A percentile compares a stretch with the other conserved stretches of the same genome.
phyloP scores from a whole-genome alignment of 2,329 filamentous ascomycete genomes.

The Pseudocercospora macadamiae region DNA sequence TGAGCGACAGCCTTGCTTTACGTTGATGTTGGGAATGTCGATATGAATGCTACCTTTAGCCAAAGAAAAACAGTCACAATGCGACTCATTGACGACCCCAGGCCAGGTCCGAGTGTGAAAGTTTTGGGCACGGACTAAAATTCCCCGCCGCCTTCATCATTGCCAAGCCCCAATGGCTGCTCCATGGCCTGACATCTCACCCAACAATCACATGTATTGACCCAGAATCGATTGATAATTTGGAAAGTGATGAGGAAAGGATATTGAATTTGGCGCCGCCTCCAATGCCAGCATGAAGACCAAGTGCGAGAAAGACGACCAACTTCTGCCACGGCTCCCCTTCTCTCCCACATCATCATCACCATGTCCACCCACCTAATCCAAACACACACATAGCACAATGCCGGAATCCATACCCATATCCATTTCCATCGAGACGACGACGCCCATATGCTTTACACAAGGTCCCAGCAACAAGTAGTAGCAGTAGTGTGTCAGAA shows the following conservation, averaged over 20 bases:
- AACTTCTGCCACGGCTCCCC: background rate
- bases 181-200: background rate
- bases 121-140: too few relatives aligned
- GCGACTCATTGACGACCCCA: too few relatives aligned
- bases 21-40: too few relatives aligned
- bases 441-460: too few relatives aligned
- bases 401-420: constrained; percentile 2
- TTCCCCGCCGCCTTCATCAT: too few relatives aligned
- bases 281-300: background rate
- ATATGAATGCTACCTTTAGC: too few relatives aligned
- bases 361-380: background rate
- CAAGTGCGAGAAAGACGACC: background rate
- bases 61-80: too few relatives aligned
- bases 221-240: background rate
- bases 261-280: background rate
- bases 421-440: too few relatives aligned
- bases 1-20: too few relatives aligned
- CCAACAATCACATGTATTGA: background rate
- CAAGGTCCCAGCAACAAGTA: background rate
- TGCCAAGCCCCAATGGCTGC: too few relatives aligned
- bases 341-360: background rate
- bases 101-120: too few relatives aligned
- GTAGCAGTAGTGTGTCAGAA: background rate
- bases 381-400: constrained; percentile 7
- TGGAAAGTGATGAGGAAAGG: too few relatives aligned